phyloP scores from a whole-genome alignment of 371 early-diverging fungal species.

The Apophysomyces variabilis region DNA sequence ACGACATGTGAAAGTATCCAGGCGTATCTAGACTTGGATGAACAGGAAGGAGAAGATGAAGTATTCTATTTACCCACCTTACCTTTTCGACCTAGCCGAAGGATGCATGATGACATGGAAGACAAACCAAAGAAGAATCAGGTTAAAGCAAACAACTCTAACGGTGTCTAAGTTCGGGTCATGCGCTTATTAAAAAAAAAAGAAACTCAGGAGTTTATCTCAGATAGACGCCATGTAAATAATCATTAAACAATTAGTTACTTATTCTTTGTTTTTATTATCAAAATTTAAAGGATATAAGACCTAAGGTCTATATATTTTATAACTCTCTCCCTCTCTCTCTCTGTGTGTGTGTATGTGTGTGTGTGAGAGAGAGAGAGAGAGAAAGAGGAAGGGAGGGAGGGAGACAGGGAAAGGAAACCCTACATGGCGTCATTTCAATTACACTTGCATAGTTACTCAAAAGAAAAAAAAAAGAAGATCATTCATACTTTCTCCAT shows the following conservation, averaged over 20 bases:
- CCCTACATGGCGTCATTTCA: constrained; percentile 6
- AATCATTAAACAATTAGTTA: no score
- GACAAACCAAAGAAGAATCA: constrained; percentile 2
- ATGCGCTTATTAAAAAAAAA: background rate
- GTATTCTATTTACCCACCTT: constrained; percentile 39
- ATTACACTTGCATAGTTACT: background rate
- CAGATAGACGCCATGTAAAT: no score
- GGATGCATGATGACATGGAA: constrained; percentile 13
- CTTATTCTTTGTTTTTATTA: no score
- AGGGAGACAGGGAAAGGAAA: background rate
- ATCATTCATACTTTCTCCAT: no score
- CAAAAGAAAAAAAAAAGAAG: no score
- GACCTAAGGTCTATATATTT: background rate
- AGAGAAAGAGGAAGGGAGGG: no score
- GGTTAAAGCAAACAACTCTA: background rate
- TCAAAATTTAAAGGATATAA: background rate
- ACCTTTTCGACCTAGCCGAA: constrained; percentile 8
- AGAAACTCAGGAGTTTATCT: no score
- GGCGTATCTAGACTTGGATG: constrained; percentile 69
- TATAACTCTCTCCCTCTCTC: background rate
- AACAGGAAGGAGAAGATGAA: constrained; percentile 57
- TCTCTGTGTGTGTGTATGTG: no score
- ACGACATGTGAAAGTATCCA: constrained; percentile 68
- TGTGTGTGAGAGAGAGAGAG: no score
- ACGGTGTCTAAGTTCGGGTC: background rate